Evolutionary conservation across 2,329 filamentous ascomycete genomes (phyloP).

Genomic region (Aureobasidium sp.): DNA sequence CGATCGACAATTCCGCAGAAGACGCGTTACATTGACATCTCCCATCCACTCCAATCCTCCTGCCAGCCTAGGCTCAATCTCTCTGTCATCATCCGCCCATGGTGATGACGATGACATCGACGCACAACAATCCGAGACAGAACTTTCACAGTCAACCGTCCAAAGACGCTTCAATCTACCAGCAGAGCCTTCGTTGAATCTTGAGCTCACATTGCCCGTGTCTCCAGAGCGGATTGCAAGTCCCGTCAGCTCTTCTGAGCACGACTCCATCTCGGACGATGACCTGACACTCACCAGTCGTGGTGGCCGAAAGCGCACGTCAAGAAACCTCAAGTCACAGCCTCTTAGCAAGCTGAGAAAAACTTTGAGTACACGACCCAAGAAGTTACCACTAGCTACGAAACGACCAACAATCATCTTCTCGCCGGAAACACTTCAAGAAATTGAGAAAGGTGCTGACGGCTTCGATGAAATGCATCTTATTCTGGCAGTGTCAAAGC

Average conservation of each 20-base stretch:
- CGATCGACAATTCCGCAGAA: neutral
- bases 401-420: neutral
- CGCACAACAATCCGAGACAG: neutral
- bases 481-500: neutral
- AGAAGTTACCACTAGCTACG: neutral
- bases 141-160: neutral
- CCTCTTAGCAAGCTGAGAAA: neutral
- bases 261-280: neutral
- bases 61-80: neutral
- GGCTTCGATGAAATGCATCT: neutral
- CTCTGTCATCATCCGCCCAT: neutral
- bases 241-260: neutral
- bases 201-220: neutral
- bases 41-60: neutral
- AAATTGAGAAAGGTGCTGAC: neutral
- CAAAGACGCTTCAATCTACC: neutral
- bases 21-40: conserved; percentile 1
- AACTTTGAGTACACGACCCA: neutral
- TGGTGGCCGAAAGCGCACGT: neutral
- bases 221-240: neutral
- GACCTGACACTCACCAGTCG: neutral
- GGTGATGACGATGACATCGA: neutral
- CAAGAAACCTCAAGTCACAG: neutral
- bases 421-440: neutral
- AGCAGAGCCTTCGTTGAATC: neutral